phyloP scores from a whole-genome alignment of 208 protist genomes.

The Leishmania aethiopica region DNA sequence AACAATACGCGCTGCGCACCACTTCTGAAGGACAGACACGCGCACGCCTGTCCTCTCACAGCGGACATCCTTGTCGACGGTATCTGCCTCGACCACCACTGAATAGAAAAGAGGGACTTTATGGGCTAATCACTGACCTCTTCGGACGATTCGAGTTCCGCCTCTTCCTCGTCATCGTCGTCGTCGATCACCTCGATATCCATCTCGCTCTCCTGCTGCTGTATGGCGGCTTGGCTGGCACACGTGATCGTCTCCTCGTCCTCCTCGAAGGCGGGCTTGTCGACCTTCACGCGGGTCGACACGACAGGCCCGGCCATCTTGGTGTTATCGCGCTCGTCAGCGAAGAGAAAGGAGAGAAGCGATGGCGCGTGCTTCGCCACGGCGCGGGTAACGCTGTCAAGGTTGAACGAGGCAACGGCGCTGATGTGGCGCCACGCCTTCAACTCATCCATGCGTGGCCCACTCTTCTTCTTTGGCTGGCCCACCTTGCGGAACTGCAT shows the following conservation, averaged over 20 bases:
- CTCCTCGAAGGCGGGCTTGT: constrained; percentile 56
- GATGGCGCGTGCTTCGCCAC: constrained; percentile 51
- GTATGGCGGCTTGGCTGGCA: constrained; percentile 63
- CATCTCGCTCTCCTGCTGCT: constrained; percentile 60
- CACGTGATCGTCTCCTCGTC: constrained; percentile 83
- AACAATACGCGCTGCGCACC: not conserved
- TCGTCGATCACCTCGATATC: constrained; percentile 80
- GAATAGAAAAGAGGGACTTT: not conserved
- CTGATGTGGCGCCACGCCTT: constrained; percentile 87
- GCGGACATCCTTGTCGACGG: not conserved
- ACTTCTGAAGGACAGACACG: not conserved
- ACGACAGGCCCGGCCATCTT: constrained; percentile 25
- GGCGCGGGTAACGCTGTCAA: constrained; percentile 77
- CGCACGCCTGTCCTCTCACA: not conserved
- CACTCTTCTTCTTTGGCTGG: constrained; percentile 66
- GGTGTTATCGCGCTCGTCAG: constrained; percentile 88
- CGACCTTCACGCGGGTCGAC: constrained; percentile 41
- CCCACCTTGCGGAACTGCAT: constrained; percentile 81
- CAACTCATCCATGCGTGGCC: constrained; percentile 92
- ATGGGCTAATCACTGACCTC: not conserved
- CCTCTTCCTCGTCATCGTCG: constrained; percentile 35
- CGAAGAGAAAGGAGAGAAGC: constrained; percentile 87
- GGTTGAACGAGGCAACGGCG: constrained; percentile 55
- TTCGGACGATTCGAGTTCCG: not conserved
- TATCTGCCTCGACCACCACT: not conserved